Evolutionary conservation across 1,139 yeast genomes (phyloP).

Genomic region (Blastobotrys raffinosifermentans): DNA sequence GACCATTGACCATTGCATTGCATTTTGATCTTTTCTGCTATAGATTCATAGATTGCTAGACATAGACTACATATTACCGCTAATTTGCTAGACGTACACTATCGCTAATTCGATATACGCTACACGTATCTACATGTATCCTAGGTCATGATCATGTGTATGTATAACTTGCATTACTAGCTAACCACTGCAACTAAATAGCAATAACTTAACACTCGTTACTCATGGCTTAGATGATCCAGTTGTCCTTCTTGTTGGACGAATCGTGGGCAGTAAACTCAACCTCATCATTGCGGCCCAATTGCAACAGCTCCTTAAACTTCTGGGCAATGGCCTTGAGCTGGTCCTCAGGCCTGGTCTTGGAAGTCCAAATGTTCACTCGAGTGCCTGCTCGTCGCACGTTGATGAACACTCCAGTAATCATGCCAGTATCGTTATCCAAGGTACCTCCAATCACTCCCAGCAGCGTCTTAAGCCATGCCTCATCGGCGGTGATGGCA

Average conservation of each 20-base stretch:
- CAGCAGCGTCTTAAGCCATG: slow-evolving; percentile 88
- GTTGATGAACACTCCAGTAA: slow-evolving; percentile 91
- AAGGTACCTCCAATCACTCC: slow-evolving; percentile 95
- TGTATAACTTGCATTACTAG: too few relatives aligned
- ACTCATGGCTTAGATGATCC: slow-evolving; percentile 1
- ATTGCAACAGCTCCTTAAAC: slow-evolving; percentile 72
- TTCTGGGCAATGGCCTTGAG: slow-evolving; percentile 56
- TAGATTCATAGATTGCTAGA: too few relatives aligned
- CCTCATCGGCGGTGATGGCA: slow-evolving; percentile 65
- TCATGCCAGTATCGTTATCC: slow-evolving; percentile 77
- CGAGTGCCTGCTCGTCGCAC: slow-evolving; percentile 79
- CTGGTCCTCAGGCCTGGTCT: slow-evolving; percentile 56
- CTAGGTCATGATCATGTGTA: too few relatives aligned
- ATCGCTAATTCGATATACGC: too few relatives aligned
- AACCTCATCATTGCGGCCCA: slow-evolving; percentile 60
- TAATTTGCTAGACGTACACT: too few relatives aligned
- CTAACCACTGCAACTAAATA: too few relatives aligned
- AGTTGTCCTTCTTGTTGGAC: slow-evolving; percentile 1
- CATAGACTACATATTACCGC: too few relatives aligned
- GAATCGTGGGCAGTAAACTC: slow-evolving; percentile 63
- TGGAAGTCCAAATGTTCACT: slow-evolving; percentile 90
- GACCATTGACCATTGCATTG: too few relatives aligned
- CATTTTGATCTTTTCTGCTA: too few relatives aligned
- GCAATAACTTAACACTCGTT: too few relatives aligned
- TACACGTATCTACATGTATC: too few relatives aligned